phyloP scores from a whole-genome alignment of 1,284 basidiomycete genomes.

The Puccinia horiana region DNA sequence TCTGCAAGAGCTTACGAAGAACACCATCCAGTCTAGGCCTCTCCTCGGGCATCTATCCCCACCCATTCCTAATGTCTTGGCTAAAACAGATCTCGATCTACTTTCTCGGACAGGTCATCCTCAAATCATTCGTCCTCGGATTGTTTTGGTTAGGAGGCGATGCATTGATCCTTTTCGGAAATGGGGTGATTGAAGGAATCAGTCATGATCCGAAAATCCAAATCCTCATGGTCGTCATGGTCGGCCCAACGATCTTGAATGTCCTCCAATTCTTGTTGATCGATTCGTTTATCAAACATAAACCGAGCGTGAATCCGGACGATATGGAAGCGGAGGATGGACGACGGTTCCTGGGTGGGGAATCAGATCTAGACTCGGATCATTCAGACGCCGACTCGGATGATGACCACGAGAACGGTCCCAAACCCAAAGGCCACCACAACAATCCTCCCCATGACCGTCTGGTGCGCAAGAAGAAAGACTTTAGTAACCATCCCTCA shows the following conservation, averaged over 20 bases:
- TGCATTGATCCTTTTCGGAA: slow-evolving; percentile 24
- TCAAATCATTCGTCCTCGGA: slow-evolving; percentile 82
- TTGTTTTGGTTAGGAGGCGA: slow-evolving; percentile 65
- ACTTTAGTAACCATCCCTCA: neutral
- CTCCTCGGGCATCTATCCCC: slow-evolving; percentile 41
- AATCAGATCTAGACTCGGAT: slow-evolving; percentile 13
- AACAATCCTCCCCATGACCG: neutral
- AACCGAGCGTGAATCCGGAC: neutral
- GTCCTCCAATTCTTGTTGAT: slow-evolving; percentile 46
- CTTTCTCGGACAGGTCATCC: slow-evolving; percentile 75
- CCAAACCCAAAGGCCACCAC: neutral
- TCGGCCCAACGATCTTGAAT: slow-evolving; percentile 44
- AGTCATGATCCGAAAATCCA: slow-evolving; percentile 39
- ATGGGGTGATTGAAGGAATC: slow-evolving; percentile 39
- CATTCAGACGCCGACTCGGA: slow-evolving; percentile 34
- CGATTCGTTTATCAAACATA: slow-evolving; percentile 46
- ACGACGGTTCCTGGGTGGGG: neutral
- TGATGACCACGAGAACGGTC: slow-evolving; percentile 26
- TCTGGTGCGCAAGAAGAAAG: neutral
- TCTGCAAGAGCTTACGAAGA: slow-evolving; percentile 71
- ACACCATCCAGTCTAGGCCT: slow-evolving; percentile 57
- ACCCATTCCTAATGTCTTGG: slow-evolving; percentile 67
- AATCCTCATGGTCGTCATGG: slow-evolving; percentile 44
- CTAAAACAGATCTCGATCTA: slow-evolving; percentile 81
- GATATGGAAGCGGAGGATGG: slow-evolving; percentile 2